Conservation (phyloP, 768 basidiomycete species). For the Podaxis mareebaensis region DNA sequence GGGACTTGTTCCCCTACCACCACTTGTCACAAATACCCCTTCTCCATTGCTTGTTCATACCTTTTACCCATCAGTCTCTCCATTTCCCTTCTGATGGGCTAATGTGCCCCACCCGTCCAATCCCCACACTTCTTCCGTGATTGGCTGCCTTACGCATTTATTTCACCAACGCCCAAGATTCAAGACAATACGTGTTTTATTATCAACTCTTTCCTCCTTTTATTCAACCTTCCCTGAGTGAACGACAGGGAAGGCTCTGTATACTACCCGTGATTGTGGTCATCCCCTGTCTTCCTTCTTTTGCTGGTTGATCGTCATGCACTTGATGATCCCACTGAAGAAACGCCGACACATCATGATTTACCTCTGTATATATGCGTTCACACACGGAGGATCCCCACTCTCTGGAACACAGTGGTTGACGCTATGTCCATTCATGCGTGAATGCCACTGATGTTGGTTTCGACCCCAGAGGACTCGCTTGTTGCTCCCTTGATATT, state of each 20-base stretch:
- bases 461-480: not conserved
- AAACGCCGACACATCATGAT: not conserved
- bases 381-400: not conserved
- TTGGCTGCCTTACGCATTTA: constrained; percentile 2
- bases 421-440: not conserved
- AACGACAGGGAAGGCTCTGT: not conserved
- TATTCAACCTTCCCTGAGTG: not conserved
- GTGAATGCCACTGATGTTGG: not conserved
- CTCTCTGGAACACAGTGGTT: not conserved
- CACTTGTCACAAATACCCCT: constrained; percentile 4
- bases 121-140: not conserved
- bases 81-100: not conserved
- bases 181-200: constrained; percentile 14
- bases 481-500: not conserved
- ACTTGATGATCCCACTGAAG: constrained; percentile 1
- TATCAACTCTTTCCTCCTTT: constrained; percentile 1
- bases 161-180: constrained; percentile 2
- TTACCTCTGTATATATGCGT: constrained; percentile 1
- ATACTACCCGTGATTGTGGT: constrained; percentile 9
- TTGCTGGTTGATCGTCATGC: not conserved
- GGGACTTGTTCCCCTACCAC: not conserved
- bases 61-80: not conserved
- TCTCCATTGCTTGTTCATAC: constrained; percentile 4
- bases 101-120: not conserved
- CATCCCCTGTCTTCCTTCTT: not conserved